phyloP scores from a whole-genome alignment of 1,284 basidiomycete species.

The Leccinum colubrinum region DNA sequence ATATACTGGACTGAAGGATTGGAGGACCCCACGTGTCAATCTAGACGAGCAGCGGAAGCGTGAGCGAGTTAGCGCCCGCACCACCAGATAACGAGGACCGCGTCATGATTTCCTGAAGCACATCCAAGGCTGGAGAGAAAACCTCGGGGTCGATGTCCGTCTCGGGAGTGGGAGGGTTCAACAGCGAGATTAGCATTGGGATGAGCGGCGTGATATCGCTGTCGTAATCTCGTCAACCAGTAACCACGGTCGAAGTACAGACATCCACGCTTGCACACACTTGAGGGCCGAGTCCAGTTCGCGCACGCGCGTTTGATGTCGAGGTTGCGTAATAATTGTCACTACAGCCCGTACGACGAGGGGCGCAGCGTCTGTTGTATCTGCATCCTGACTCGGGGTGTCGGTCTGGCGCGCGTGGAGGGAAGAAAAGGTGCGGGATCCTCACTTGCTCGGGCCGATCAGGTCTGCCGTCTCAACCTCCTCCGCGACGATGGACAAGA shows the following conservation, averaged over 20 bases:
- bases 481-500: slow-evolving; percentile 81
- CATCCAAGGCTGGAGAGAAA: slow-evolving; percentile 66
- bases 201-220: slow-evolving; percentile 66
- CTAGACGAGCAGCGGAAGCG: slow-evolving; percentile 83
- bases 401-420: slow-evolving; percentile 12
- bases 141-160: slow-evolving; percentile 43
- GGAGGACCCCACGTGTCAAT: slow-evolving; percentile 50
- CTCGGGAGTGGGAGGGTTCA: slow-evolving; percentile 28
- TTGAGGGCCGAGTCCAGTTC: slow-evolving; percentile 71
- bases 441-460: slow-evolving; percentile 72
- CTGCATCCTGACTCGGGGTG: slow-evolving; percentile 43
- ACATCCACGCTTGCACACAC: slow-evolving; percentile 82
- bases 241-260: slow-evolving; percentile 44
- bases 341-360: slow-evolving; percentile 70
- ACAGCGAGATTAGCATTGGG: slow-evolving; percentile 36
- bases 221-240: neutral
- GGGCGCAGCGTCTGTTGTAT: slow-evolving; percentile 64
- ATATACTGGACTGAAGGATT: slow-evolving; percentile 51
- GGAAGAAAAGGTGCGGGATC: slow-evolving; percentile 7
- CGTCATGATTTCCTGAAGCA: slow-evolving; percentile 75
- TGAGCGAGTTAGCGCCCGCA: slow-evolving; percentile 67
- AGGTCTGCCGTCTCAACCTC: slow-evolving; percentile 77
- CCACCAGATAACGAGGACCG: slow-evolving; percentile 73
- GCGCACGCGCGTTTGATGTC: slow-evolving; percentile 20
- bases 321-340: slow-evolving; percentile 43